A percentile compares a stretch with the other conserved stretches of the same genome.
phyloP scores from a whole-genome alignment of 2,329 filamentous ascomycete species.

The Helminthosporium solani region DNA sequence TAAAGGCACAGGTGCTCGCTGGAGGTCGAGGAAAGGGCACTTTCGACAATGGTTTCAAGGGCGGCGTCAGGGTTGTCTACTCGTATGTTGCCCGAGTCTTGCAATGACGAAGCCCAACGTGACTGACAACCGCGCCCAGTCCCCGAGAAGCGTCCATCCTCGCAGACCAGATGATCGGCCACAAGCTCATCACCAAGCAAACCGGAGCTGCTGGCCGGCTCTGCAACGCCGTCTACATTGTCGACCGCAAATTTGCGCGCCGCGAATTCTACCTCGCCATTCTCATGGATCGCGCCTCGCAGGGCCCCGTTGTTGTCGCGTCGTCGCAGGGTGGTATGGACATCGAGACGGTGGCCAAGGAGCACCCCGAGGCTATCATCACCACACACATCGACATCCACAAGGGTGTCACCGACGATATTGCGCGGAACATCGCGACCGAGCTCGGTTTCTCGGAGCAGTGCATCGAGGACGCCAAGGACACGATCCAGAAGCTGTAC shows the following conservation, averaged over 20 bases:
- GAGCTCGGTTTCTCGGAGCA: conserved; percentile 97
- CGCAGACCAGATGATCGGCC: conserved; percentile 98
- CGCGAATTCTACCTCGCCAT: conserved; percentile 99
- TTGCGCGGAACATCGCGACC: conserved; percentile 83
- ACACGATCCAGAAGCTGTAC: conserved; percentile 98
- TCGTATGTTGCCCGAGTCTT: conserved; percentile 57
- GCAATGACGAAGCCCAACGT: neutral
- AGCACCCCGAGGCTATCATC: conserved; percentile 92
- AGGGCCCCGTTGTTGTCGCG: conserved; percentile 92
- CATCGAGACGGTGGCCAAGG: conserved; percentile 97
- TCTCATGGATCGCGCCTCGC: conserved; percentile 92
- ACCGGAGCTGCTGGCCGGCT: conserved; percentile 89
- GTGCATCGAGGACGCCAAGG: conserved; percentile 92
- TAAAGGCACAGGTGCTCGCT: conserved; percentile 98
- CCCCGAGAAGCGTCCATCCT: conserved; percentile 96
- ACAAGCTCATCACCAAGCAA: conserved; percentile 99
- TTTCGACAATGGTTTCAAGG: conserved; percentile 98
- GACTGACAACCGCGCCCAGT: conserved; percentile 41
- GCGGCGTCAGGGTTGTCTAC: conserved; percentile 98
- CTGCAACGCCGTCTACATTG: conserved; percentile 98
- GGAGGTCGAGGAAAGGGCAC: conserved; percentile 96
- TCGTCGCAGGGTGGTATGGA: conserved; percentile 99
- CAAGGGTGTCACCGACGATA: conserved; percentile 90
- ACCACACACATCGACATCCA: conserved; percentile 95
- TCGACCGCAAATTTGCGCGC: conserved; percentile 98